A percentile compares a stretch with the other conserved stretches of the same genome.
Conservation (phyloP, 2,329 filamentous ascomycete species). For the Periconia sp. region DNA sequence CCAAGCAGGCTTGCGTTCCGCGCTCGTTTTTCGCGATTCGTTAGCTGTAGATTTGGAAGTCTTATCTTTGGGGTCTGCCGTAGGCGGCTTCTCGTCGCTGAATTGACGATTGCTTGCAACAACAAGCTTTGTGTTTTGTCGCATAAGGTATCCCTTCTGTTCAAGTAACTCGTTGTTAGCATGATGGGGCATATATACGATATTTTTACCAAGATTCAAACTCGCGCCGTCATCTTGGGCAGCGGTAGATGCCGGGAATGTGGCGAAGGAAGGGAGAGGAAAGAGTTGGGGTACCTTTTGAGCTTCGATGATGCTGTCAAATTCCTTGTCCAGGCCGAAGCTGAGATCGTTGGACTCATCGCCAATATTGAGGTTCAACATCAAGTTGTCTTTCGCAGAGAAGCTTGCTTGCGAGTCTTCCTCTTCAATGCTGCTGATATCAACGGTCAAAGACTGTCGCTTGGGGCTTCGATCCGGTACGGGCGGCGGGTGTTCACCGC, state of each 20-base stretch:
- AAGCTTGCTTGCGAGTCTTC: constrained; percentile 31
- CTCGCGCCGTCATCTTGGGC: constrained; percentile 19
- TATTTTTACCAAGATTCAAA: constrained; percentile 29
- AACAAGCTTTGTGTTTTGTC: constrained; percentile 96
- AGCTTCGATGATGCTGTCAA: constrained; percentile 90
- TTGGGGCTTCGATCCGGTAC: constrained; percentile 42
- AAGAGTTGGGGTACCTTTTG: constrained; percentile 79
- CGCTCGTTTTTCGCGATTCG: constrained; percentile 76
- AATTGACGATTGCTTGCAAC: constrained; percentile 73
- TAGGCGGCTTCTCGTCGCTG: constrained; percentile 62
- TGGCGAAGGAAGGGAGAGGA: constrained; percentile 37
- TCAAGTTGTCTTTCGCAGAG: constrained; percentile 44
- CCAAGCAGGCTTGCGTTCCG: constrained; percentile 73
- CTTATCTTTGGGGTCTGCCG: constrained; percentile 37
- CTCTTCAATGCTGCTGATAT: constrained; percentile 37
- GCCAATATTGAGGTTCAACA: constrained; percentile 78
- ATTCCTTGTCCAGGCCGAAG: constrained; percentile 86
- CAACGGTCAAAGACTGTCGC: constrained; percentile 38
- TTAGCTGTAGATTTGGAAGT: constrained; percentile 61
- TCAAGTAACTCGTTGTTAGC: constrained; percentile 54
- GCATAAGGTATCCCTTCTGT: constrained; percentile 98
- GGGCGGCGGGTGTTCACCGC: constrained; percentile 64
- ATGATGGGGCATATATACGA: constrained; percentile 31
- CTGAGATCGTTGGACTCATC: constrained; percentile 71
- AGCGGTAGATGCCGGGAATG: constrained; percentile 29